Evolutionary conservation across 2,329 filamentous ascomycete genomes (phyloP), one percentile per base, ranked within the genome.

Genomic region (Aspergillus aculeatinus): DNA sequence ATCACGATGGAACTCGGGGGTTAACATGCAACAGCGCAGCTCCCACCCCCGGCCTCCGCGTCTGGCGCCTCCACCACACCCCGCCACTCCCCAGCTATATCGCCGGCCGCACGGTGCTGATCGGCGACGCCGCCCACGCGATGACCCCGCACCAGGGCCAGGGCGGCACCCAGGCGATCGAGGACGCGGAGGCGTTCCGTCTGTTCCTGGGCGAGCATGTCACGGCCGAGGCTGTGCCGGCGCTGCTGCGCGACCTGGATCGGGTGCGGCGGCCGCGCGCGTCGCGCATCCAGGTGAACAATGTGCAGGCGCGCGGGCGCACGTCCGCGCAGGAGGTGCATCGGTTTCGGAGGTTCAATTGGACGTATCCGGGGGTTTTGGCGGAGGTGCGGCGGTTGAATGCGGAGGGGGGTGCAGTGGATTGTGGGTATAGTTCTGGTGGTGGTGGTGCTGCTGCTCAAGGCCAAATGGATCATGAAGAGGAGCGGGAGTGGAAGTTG

Each of bases 81-180:
- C 54, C 55, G 21, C 62, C 62, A 2, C 42, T 64, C 12, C 62
- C 62, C 5, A 62, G 53, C 1, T 67, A 65, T 49, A 68, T 62
- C 7, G 51, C 54, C 11, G 67, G 67, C 33, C 58, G 64, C 33
- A 60, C 57, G 5, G 60, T 67, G 16, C 57, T 69, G 11, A 29
- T 69, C 14, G 67, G 67, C 11, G 67, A 69, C 39, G 67, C 67
- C 27, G 67, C 67, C 6, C 67, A 68, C 55, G 63, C 67, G 9
- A 66, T 68, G 65, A 61, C 62, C 11, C 65, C 67, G 12, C 66
- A 68, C 53, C 66, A 68, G 57, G 65, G 62, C 39, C 56, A 65
- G 51, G 61, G 59, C 14, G 52, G 59, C 4, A 61, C 33, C 27
- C 61, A 63, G 25, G 59, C 61, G 4, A 57, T 63, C 16, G 61